Evolutionary conservation across 179 eudicot genomes (phyloP).

Genomic region (Drosera spatulata): DNA sequence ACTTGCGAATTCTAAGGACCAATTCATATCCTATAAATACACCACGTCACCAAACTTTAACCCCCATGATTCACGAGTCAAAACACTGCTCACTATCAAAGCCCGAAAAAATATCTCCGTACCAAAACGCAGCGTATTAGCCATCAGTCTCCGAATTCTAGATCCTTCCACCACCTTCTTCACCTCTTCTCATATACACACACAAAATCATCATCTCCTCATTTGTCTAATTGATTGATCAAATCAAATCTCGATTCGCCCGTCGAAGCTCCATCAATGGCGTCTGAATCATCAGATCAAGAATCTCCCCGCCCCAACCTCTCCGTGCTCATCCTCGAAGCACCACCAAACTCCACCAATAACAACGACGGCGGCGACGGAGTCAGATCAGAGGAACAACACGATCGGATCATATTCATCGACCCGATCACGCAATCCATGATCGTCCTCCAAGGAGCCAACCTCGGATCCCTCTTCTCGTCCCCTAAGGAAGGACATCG

Average conservation of each 20-base stretch:
- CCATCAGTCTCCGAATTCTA: constrained; percentile 10
- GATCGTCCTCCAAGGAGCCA: constrained; percentile 39
- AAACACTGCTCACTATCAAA: too few species aligned
- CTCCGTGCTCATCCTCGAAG: constrained; percentile 6
- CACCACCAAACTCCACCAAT: constrained; percentile 4
- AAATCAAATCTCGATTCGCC: too few species aligned
- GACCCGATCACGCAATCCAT: constrained; percentile 45
- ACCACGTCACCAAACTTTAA: too few species aligned
- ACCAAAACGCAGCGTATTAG: not conserved
- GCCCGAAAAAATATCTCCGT: not conserved
- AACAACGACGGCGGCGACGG: constrained; percentile 8
- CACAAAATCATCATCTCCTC: not conserved
- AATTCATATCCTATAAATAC: too few species aligned
- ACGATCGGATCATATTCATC: constrained; percentile 22
- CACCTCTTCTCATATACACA: constrained; percentile 7
- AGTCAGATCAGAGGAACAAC: constrained; percentile 14
- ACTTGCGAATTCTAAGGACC: too few species aligned
- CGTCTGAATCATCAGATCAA: too few species aligned
- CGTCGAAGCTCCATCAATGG: too few species aligned
- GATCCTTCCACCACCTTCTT: constrained; percentile 29
- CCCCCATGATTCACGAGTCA: too few species aligned
- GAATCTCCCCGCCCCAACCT: too few species aligned
- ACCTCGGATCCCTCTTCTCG: constrained; percentile 21
- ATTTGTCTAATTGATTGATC: not conserved
- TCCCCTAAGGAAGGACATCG: constrained; percentile 23